Percentiles rank a stretch among this genome's conserved stretches.
These are phyloP conservation scores for Jacaranda copaia DNA, from an alignment of 257 asterid genomes.

Conservation along the genomic window DNA sequence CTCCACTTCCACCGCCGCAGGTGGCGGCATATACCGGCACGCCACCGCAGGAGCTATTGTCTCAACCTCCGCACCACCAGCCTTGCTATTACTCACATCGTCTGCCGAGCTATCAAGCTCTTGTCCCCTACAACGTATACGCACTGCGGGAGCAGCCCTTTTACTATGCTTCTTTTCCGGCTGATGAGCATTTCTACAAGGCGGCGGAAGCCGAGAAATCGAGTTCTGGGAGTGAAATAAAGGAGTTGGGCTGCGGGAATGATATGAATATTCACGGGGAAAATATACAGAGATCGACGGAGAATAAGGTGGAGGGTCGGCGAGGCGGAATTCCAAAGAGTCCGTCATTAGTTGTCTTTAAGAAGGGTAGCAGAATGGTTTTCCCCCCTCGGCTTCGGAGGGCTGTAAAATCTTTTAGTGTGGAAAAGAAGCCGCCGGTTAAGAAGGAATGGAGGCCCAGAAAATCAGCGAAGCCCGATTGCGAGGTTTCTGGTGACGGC, in stretches of 20 bases:
- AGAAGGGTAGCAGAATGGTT: neutral
- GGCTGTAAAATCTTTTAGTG: neutral
- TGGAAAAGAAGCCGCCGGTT: neutral
- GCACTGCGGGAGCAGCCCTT: neutral
- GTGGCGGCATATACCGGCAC: neutral
- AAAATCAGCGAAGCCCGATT: neutral
- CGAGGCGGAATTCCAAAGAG: neutral
- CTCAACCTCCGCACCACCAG: neutral
- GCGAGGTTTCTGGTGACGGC: neutral
- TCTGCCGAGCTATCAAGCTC: neutral
- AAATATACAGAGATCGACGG: neutral
- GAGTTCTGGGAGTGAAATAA: neutral
- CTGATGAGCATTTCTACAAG: neutral
- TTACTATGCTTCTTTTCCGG: neutral
- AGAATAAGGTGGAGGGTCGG: neutral
- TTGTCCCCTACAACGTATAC: neutral
- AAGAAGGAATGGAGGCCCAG: constrained; percentile 3
- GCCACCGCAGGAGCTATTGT: neutral
- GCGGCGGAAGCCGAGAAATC: neutral
- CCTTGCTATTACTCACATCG: neutral
- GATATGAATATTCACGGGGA: neutral
- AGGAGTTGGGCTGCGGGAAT: neutral
- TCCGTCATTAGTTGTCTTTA: neutral
- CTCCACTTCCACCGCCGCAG: neutral
- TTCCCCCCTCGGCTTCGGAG: constrained; percentile 29